Evolutionary conservation across 768 basidiomycete species (phyloP).

Genomic region (Leccinum longicurvipes): DNA sequence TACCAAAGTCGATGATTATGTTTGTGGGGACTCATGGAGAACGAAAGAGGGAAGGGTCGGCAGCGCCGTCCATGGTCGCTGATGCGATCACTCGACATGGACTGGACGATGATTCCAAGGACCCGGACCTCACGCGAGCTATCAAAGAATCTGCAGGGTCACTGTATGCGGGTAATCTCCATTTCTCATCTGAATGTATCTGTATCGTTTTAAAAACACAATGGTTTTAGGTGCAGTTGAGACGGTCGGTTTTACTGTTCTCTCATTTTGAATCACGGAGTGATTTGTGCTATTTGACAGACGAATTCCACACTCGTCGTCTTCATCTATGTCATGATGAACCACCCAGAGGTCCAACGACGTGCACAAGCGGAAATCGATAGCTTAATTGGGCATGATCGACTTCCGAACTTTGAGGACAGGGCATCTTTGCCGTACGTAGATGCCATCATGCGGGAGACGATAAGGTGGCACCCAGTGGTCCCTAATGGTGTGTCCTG

Average conservation of each 20-base stretch:
- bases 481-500: not conserved
- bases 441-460: not conserved
- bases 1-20: not conserved
- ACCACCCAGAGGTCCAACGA: not conserved
- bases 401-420: not conserved
- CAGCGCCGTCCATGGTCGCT: not conserved
- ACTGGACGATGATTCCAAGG: not conserved
- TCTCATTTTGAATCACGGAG: not conserved
- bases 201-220: not conserved
- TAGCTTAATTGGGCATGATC: not conserved
- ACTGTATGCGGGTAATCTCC: constrained; percentile 15
- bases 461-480: not conserved
- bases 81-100: not conserved
- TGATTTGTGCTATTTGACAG: not conserved
- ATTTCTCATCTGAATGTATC: not conserved
- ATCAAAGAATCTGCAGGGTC: constrained; percentile 1
- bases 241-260: not conserved
- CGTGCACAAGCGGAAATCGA: not conserved
- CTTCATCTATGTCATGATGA: not conserved
- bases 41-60: not conserved
- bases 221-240: not conserved
- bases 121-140: not conserved
- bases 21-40: not conserved
- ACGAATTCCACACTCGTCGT: not conserved
- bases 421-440: not conserved